These are phyloP conservation scores for Monosporascus sp. DNA, from an alignment of 2,329 filamentous ascomycete species.

Conservation along the genomic window DNA sequence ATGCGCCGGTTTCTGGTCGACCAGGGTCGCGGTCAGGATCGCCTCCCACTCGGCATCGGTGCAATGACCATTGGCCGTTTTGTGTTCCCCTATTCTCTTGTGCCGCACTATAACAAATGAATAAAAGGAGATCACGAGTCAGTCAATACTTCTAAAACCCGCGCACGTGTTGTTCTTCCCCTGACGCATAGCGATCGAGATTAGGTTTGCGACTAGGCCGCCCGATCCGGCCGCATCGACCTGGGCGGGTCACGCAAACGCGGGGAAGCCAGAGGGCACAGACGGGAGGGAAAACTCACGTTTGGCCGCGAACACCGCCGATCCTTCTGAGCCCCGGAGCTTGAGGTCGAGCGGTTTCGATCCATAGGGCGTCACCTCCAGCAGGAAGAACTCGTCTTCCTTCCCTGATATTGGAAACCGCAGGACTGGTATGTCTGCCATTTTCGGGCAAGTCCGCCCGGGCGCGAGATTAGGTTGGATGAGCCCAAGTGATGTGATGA, in stretches of 20 bases:
- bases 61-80: slow-evolving; percentile 47
- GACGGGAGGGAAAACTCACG: slow-evolving; percentile 39
- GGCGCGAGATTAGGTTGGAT: neutral
- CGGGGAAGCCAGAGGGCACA: slow-evolving; percentile 1
- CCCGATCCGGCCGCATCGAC: slow-evolving; percentile 5
- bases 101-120: slow-evolving; percentile 46
- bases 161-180: neutral
- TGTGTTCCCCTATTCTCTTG: slow-evolving; percentile 46
- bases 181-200: neutral
- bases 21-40: slow-evolving; percentile 53
- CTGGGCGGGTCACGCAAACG: neutral
- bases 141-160: neutral
- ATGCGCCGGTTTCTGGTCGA: slow-evolving; percentile 40
- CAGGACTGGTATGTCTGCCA: slow-evolving; percentile 37
- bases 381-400: slow-evolving; percentile 50
- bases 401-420: slow-evolving; percentile 52
- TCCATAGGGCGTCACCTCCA: slow-evolving; percentile 49
- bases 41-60: slow-evolving; percentile 61
- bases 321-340: slow-evolving; percentile 63
- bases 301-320: slow-evolving; percentile 51
- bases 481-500: neutral
- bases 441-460: slow-evolving; percentile 3
- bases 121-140: slow-evolving; percentile 5
- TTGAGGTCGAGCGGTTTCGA: slow-evolving; percentile 56
- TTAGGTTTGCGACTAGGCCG: neutral